Percentiles rank a stretch among this genome's conserved stretches.
These are phyloP conservation scores for Colletotrichum limetticola DNA, from an alignment of 2,329 filamentous ascomycete species.

Conservation along the genomic window DNA sequence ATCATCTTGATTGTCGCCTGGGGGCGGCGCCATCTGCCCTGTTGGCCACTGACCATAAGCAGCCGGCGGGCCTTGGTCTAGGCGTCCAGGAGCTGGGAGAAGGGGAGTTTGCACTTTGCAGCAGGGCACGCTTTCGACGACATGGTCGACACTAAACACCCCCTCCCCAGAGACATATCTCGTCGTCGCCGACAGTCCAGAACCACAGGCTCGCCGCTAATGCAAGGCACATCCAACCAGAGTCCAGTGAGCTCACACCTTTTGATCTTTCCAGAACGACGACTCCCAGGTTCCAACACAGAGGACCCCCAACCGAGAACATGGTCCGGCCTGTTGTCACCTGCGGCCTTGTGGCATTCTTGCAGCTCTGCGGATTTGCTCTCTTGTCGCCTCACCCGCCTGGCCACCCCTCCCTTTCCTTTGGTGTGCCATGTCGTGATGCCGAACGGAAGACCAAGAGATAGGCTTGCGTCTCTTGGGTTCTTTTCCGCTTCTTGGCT, in stretches of 20 bases:
- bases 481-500: constrained; percentile 27
- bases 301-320: background rate
- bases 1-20: background rate
- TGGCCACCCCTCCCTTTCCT: background rate
- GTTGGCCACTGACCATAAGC: background rate
- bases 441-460: constrained; percentile 7
- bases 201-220: constrained; percentile 22
- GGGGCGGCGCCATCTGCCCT: constrained; percentile 19
- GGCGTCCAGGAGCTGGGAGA: background rate
- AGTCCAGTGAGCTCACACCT: constrained; percentile 14
- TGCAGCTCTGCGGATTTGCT: background rate
- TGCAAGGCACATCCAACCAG: constrained; percentile 35
- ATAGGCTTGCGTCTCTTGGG: constrained; percentile 29
- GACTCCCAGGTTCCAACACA: background rate
- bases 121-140: background rate
- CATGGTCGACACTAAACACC: background rate
- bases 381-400: constrained; percentile 25
- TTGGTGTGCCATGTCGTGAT: background rate
- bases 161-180: background rate
- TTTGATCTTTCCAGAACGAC: constrained; percentile 1
- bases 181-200: constrained; percentile 30
- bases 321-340: background rate
- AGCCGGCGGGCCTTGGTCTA: background rate
- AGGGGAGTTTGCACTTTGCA: background rate
- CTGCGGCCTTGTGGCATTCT: background rate